A percentile compares a stretch with the other conserved stretches of the same genome.
Evolutionary conservation across 31 red algal species (phyloP).

Genomic region (Odonthalia washingtoniensis): DNA sequence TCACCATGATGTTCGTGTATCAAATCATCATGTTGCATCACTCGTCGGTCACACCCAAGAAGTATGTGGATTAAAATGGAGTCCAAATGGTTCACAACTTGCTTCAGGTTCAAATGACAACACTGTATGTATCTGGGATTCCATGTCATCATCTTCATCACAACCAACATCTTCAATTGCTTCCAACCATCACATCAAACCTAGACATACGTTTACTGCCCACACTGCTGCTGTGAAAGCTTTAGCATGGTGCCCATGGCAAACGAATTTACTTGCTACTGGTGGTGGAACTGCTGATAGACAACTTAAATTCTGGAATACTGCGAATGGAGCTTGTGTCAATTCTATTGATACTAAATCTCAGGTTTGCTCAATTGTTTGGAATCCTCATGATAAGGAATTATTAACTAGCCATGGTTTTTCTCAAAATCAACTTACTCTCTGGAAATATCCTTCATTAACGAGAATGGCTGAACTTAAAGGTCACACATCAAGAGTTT

Average conservation of each 20-base stretch:
- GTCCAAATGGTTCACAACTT: slow-evolving; percentile 84
- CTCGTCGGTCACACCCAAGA: slow-evolving; percentile 88
- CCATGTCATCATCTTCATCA: slow-evolving; percentile 13
- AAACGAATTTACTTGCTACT: slow-evolving; percentile 88
- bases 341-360: slow-evolving; percentile 95
- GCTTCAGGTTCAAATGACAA: slow-evolving; percentile 98
- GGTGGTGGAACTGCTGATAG: slow-evolving; percentile 98
- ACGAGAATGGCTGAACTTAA: slow-evolving; percentile 88
- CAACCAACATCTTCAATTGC: too few relatives aligned
- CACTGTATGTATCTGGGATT: slow-evolving; percentile 90
- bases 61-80: slow-evolving; percentile 97
- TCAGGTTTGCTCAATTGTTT: slow-evolving; percentile 95
- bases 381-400: slow-evolving; percentile 90
- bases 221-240: slow-evolving; percentile 98
- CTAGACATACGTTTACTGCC: slow-evolving; percentile 71
- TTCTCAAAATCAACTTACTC: slow-evolving; percentile 94
- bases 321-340: slow-evolving; percentile 80
- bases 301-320: slow-evolving; percentile 95
- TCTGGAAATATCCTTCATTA: slow-evolving; percentile 97
- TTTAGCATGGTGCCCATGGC: slow-evolving; percentile 98
- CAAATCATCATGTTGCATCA: slow-evolving; percentile 79
- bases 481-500: slow-evolving; percentile 91
- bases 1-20: slow-evolving; percentile 91
- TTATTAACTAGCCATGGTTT: slow-evolving; percentile 96
- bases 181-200: too few relatives aligned